Percentiles rank a stretch among this genome's conserved stretches.
These are phyloP conservation scores for Malassezia psittaci DNA, from an alignment of 1,284 basidiomycete genomes.

Conservation along the genomic window DNA sequence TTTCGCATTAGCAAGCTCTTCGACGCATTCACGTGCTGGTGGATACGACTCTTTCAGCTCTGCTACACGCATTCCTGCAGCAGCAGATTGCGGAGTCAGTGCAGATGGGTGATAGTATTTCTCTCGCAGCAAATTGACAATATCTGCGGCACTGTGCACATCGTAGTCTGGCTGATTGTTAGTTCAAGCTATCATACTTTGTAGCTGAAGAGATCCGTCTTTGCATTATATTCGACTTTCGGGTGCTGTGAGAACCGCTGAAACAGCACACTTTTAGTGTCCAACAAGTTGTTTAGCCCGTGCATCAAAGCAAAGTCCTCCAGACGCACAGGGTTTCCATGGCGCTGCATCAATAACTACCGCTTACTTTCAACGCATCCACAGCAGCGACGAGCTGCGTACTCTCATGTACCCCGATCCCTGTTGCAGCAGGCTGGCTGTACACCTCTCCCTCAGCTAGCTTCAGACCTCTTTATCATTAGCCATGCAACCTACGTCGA, in stretches of 20 bases:
- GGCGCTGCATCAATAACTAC: conserved; percentile 51
- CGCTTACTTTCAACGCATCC: conserved; percentile 58
- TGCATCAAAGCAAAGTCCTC: conserved; percentile 73
- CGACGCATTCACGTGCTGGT: conserved; percentile 54
- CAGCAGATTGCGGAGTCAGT: conserved; percentile 19
- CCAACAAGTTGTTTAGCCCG: conserved; percentile 57
- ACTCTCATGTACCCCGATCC: conserved; percentile 67
- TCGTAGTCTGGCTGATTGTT: conserved; percentile 66
- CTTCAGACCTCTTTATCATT: conserved; percentile 12
- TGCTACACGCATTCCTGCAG: conserved; percentile 64
- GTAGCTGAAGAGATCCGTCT: conserved; percentile 74
- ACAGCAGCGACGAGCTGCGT: conserved; percentile 78
- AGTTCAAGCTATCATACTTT: conserved; percentile 51
- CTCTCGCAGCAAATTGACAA: conserved; percentile 61
- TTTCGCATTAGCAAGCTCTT: conserved; percentile 31
- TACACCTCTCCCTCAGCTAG: conserved; percentile 52
- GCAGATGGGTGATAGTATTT: conserved; percentile 29
- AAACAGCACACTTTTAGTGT: conserved; percentile 61
- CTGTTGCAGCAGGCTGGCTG: conserved; percentile 73
- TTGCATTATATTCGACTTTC: conserved; percentile 64
- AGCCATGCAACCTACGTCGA: conserved; percentile 11
- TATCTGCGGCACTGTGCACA: conserved; percentile 67
- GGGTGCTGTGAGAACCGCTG: conserved; percentile 72
- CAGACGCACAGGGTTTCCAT: conserved; percentile 67
- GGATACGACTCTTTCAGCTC: conserved; percentile 80